Evolutionary conservation across 768 basidiomycete genomes (phyloP), one percentile per base, ranked within the genome.

Genomic region (Kwoniella bestiolae): DNA sequence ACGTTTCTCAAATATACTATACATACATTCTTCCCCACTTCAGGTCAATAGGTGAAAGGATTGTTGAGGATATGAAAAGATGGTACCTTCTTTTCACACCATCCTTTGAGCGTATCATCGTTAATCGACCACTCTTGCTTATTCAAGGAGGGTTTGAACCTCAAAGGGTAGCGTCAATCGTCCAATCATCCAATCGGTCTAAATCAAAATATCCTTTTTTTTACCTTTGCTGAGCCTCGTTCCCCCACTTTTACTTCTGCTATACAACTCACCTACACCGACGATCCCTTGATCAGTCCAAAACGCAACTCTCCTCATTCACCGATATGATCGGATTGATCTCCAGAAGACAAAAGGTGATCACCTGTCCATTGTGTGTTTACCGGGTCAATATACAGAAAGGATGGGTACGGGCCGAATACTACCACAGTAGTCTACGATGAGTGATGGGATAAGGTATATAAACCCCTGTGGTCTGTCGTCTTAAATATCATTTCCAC

Each of bases 281-380:
- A 23, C 3, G 21, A 44, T 57, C 41, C 56, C 14, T 57, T 38
- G n/a, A 28, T 16, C 26, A 47, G 44, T 45, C 44, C 29, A 31
- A 59, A 31, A 60, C 45, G 16, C n/a, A 47, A 60, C 38, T 21
- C 55, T 16, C n/a, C 26, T 12, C 29, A 29, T 29, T 35, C 16
- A 34, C 55, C 59, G 59, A 60, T 47, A 29, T 47, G 59, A 50
- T 32, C 59, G 59, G 59, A 49, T 28, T 14, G 25, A n/a, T n/a
- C n/a, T n/a, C n/a, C n/a, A n/a, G n/a, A n/a, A n/a, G n/a, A n/a
- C n/a, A 28, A 45, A 58, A 31, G 56, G 21, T 32, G 26, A 46
- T 38, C 56, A 58, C 56, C 56, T 58, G 56, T 58, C 56, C 23
- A 46, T 29, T 58, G 56, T 58, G 18, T 41, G 18, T 12, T 49